Evolutionary conservation across 2,329 filamentous ascomycete species (phyloP).

Genomic region (Aspergillus proliferans): DNA sequence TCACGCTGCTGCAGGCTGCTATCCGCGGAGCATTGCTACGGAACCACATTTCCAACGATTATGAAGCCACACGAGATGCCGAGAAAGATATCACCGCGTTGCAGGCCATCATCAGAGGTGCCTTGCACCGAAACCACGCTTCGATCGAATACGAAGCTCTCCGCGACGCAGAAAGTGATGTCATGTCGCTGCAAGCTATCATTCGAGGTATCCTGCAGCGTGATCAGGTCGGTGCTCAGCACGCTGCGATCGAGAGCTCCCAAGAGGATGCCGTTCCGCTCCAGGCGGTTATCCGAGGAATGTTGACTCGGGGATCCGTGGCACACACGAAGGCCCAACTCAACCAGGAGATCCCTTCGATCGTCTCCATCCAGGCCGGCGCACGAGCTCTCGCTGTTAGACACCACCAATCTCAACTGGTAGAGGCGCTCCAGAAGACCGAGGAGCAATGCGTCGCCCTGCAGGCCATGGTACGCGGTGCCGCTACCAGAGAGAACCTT

Average conservation of each 20-base stretch:
- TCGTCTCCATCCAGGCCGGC: constrained; percentile 32
- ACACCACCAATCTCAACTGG: constrained; percentile 33
- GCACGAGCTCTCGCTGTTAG: constrained; percentile 32
- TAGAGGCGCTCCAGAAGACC: constrained; percentile 36
- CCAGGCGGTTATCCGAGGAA: constrained; percentile 57
- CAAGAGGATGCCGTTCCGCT: constrained; percentile 45
- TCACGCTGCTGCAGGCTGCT: constrained; percentile 49
- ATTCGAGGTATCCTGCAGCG: constrained; percentile 62
- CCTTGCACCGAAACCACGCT: constrained; percentile 14
- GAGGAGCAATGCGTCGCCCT: constrained; percentile 37
- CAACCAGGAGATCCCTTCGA: constrained; percentile 17
- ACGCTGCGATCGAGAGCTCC: constrained; percentile 41
- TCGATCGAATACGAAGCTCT: constrained; percentile 16
- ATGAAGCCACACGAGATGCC: constrained; percentile 37
- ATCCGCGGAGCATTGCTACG: constrained; percentile 52
- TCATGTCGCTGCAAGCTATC: constrained; percentile 59
- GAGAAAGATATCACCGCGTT: constrained; percentile 55
- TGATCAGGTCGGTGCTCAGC: constrained; percentile 29
- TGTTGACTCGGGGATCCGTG: constrained; percentile 35
- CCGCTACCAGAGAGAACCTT: constrained; percentile 21
- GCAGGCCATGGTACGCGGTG: constrained; percentile 43
- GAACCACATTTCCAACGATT: constrained; percentile 10
- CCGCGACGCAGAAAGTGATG: constrained; percentile 36
- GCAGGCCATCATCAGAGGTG: constrained; percentile 57
- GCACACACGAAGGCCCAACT: constrained; percentile 20